Evolutionary conservation across 495 filamentous ascomycete species (phyloP).

Genomic region (Rhypophila decipiens): DNA sequence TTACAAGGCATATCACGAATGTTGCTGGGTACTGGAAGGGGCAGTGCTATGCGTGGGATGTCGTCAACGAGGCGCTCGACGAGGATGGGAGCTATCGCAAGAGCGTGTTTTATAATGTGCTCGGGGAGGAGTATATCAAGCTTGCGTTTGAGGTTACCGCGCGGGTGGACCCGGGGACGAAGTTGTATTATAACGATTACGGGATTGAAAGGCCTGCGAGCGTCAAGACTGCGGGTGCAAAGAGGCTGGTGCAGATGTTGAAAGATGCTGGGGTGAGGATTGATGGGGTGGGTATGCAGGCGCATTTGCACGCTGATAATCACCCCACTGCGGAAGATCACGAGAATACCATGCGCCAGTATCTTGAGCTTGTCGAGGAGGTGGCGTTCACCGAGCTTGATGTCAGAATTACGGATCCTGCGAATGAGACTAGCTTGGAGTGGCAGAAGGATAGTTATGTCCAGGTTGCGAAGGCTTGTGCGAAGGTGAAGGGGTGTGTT

Average conservation of each 20-base stretch:
- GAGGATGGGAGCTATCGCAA: constrained; percentile 58
- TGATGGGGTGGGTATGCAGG: constrained; percentile 61
- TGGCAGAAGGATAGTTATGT: constrained; percentile 56
- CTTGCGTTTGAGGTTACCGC: constrained; percentile 51
- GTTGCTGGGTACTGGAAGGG: constrained; percentile 51
- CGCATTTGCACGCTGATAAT: constrained; percentile 52
- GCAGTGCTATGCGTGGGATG: constrained; percentile 54
- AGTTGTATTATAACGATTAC: constrained; percentile 68
- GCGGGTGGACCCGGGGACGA: constrained; percentile 48
- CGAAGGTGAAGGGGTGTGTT: constrained; percentile 51
- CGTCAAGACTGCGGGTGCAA: constrained; percentile 31
- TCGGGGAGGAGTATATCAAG: constrained; percentile 52
- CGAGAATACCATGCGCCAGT: constrained; percentile 43
- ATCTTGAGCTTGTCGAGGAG: constrained; percentile 48
- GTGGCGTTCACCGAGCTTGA: constrained; percentile 60
- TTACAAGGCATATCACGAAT: constrained; percentile 48
- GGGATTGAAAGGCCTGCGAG: constrained; percentile 48
- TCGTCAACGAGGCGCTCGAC: constrained; percentile 65
- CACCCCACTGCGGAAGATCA: constrained; percentile 43
- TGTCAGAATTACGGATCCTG: constrained; percentile 47
- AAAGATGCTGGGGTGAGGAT: constrained; percentile 48
- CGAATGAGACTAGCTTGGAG: constrained; percentile 37
- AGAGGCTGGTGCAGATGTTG: constrained; percentile 51
- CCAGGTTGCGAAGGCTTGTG: constrained; percentile 48
- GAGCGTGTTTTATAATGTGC: constrained; percentile 48